Conservation (phyloP, 164 flowering plant species). For the Paratinospora sagittata region DNA sequence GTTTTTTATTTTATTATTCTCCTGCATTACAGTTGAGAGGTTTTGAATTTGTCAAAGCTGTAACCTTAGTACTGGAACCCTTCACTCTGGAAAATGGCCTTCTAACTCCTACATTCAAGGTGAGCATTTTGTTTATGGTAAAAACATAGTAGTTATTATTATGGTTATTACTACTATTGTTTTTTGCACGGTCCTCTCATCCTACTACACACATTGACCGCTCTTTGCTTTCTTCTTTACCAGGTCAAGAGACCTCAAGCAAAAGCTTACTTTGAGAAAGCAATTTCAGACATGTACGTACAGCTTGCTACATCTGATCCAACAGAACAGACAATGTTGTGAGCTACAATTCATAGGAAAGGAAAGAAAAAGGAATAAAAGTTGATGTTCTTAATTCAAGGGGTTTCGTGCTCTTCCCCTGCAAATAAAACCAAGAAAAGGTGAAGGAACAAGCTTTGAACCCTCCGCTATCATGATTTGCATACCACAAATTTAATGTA, state of each 20-base stretch:
- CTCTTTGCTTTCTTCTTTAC: background rate
- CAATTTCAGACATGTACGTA: constrained; percentile 68
- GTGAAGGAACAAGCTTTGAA: background rate
- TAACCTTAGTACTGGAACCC: constrained; percentile 74
- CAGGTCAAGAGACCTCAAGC: constrained; percentile 96
- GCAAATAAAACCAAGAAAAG: constrained; percentile 9
- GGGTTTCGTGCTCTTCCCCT: constrained; percentile 3
- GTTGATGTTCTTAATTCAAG: constrained; percentile 1
- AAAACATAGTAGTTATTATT: background rate
- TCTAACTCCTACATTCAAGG: constrained; percentile 95
- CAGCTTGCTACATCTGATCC: constrained; percentile 50
- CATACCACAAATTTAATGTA: background rate
- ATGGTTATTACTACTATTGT: background rate
- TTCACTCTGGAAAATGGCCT: constrained; percentile 84
- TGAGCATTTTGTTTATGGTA: constrained; percentile 12
- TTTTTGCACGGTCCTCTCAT: no score
- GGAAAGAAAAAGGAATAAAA: constrained; percentile 1
- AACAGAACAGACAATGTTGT: constrained; percentile 10
- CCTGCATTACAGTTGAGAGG: constrained; percentile 67
- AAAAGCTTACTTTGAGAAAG: constrained; percentile 71
- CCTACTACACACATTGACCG: no score
- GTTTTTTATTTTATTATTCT: background rate
- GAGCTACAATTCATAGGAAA: constrained; percentile 2
- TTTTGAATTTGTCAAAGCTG: constrained; percentile 86
- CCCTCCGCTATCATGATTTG: background rate